phyloP scores from a whole-genome alignment of 305 asterid genomes.

The Andrographis paniculata region DNA sequence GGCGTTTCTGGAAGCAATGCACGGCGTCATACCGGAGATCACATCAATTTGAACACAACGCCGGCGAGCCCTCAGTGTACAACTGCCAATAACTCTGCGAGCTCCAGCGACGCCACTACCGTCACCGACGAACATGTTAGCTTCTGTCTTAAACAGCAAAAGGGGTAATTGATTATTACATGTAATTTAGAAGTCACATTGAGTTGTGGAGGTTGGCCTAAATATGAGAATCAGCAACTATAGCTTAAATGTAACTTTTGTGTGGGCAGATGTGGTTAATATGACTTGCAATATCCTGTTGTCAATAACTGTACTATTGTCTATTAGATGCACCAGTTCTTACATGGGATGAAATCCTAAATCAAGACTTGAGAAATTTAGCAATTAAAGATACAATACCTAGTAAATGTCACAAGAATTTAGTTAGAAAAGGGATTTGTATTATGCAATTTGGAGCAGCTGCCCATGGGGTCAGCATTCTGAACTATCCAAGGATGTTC shows the following conservation, averaged over 20 bases:
- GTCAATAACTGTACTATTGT: too few species aligned
- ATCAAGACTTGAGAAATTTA: too few species aligned
- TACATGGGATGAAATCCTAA: too few species aligned
- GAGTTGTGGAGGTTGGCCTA: background rate
- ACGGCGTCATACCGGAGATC: constrained; percentile 17
- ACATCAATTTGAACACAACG: constrained; percentile 37
- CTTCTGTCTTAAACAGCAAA: constrained; percentile 16
- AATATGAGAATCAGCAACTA: too few species aligned
- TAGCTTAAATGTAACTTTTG: too few species aligned
- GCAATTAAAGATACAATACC: too few species aligned
- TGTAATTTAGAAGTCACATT: background rate
- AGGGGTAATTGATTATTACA: background rate
- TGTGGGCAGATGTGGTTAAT: too few species aligned
- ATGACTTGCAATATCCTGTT: too few species aligned
- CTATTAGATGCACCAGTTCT: too few species aligned
- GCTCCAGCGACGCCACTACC: constrained; percentile 56
- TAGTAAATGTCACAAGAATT: too few species aligned
- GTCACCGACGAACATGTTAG: constrained; percentile 32
- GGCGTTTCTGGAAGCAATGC: constrained; percentile 6
- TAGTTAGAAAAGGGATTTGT: background rate
- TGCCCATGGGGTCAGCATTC: constrained; percentile 41
- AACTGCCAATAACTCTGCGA: constrained; percentile 17
- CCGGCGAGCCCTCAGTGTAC: constrained; percentile 25
- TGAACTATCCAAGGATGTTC: constrained; percentile 69
- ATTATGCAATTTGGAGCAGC: constrained; percentile 26